These are phyloP conservation scores for Amanita exitialis DNA, from an alignment of 768 basidiomycete species.

Conservation along the genomic window DNA sequence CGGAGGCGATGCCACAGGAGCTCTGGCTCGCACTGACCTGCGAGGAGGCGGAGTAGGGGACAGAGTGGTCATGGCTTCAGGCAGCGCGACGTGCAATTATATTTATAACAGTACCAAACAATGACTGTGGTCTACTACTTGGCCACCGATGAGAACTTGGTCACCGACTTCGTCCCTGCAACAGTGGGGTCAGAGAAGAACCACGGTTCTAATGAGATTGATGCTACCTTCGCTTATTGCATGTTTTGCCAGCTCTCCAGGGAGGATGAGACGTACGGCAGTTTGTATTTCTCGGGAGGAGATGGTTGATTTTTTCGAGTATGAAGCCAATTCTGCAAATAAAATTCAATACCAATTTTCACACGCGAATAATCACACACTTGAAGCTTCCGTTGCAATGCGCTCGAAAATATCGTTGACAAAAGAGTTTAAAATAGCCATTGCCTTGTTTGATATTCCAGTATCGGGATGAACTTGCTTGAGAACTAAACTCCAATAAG, in stretches of 20 bases:
- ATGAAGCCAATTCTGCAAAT: constrained; percentile 59
- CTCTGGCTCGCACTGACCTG: constrained; percentile 32
- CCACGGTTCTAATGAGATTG: not conserved
- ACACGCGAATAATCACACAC: constrained; percentile 24
- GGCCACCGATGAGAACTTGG: constrained; percentile 37
- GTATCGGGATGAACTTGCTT: constrained; percentile 92
- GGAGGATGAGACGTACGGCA: constrained; percentile 71
- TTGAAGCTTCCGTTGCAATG: constrained; percentile 65
- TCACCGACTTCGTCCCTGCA: constrained; percentile 5
- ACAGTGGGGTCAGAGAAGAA: constrained; percentile 18
- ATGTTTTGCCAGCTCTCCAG: constrained; percentile 81
- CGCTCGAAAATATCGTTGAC: constrained; percentile 82
- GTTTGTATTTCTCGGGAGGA: constrained; percentile 91
- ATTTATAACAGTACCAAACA: not conserved
- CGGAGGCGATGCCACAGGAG: constrained; percentile 18
- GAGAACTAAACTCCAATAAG: constrained; percentile 38
- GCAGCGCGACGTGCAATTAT: not conserved
- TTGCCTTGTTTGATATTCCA: constrained; percentile 86
- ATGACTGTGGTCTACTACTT: constrained; percentile 19
- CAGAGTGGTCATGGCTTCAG: constrained; percentile 43
- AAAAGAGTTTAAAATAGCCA: constrained; percentile 78
- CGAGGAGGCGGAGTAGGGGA: constrained; percentile 51
- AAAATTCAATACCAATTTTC: not conserved
- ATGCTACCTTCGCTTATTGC: constrained; percentile 58
- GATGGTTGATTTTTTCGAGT: constrained; percentile 86